Base-by-base conservation (phyloP, 176 grass and related monocot genomes). In the Elaeis guineensis region DNA sequence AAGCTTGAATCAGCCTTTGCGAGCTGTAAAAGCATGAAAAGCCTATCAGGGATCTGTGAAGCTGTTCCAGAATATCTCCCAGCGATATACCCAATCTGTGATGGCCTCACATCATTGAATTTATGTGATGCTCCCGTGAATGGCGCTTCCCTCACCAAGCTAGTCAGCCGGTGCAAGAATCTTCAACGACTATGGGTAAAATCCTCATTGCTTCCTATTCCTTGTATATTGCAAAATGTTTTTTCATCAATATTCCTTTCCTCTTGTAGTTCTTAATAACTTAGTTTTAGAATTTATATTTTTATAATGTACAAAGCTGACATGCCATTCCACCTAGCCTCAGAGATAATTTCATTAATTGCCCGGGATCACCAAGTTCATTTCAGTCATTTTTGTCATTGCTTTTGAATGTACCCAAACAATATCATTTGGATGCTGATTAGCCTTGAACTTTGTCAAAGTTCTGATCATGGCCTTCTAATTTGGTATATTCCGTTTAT, bases 1-100 rank as follows among this genome's bases (percentile, higher is more conserved):
- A 80, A 44, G 53, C 61, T 94, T 19, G 64, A 48, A 17, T n/a
- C 54, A 49, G 78, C 78, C 44, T 30, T 85, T 8, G 53, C 12
- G 29, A 69, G 67, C 44, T 82, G 81, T 58, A 85, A 51, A 78
- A 82, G 50, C 15, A 59, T 88, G 44, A 88, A 55, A 67, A 79
- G 84, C 61, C 70, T 94, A 49, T 94, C 84, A 7, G 89, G 89
- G 6, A 67, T 94, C 64, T 85, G 84, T 84, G 89, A 85, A 76
- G 78, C 66, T 69, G 17, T 60, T 19, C 59, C 64, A 12, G 9
- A 12, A 9, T 73, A 70, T 64, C 50, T 79, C 67, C 23, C 52
- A 20, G 59, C 49, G 51, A 61, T 82, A 16, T 69, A 61, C 62
- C 62, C 61, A 1, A 51, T 85, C 64, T 94, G 68, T 22, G 59